phyloP scores from a whole-genome alignment of 2,329 filamentous ascomycete genomes.

The Botrytis pseudocinerea region DNA sequence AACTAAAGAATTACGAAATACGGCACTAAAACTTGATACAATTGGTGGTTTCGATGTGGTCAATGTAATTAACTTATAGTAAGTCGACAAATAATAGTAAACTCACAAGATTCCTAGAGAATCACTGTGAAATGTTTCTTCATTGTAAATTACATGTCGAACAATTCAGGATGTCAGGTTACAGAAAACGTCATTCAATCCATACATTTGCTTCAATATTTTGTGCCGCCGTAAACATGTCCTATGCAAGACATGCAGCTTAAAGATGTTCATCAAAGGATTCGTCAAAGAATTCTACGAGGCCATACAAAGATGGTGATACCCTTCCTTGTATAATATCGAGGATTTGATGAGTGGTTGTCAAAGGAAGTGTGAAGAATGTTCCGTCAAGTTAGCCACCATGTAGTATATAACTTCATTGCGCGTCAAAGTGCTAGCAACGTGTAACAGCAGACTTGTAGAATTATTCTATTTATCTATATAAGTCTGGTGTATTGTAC shows the following conservation, averaged over 20 bases:
- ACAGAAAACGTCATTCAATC: not conserved
- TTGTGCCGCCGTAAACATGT: not conserved
- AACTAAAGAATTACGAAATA: not conserved
- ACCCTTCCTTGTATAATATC: not conserved
- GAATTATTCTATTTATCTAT: not conserved
- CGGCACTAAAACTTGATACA: not conserved
- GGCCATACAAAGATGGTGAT: not conserved
- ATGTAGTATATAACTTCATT: not conserved
- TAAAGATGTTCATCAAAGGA: not conserved
- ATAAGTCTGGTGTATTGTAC: not conserved
- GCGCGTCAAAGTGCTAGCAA: not conserved
- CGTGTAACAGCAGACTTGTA: not conserved
- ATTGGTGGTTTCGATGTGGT: not conserved
- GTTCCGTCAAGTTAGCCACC: not conserved
- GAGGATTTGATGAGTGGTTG: not conserved
- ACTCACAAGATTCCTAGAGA: not conserved
- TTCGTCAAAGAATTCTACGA: not conserved
- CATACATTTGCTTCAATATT: not conserved
- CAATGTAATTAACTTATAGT: too few relatives aligned
- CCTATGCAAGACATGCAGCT: not conserved
- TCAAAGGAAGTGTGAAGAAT: not conserved
- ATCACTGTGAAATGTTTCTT: not conserved
- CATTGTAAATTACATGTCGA: not conserved
- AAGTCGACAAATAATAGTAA: not conserved
- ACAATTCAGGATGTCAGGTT: not conserved